These are phyloP conservation scores for Oryza brachyantha DNA, from an alignment of 176 grass and related monocot species.

Conservation along the genomic window DNA sequence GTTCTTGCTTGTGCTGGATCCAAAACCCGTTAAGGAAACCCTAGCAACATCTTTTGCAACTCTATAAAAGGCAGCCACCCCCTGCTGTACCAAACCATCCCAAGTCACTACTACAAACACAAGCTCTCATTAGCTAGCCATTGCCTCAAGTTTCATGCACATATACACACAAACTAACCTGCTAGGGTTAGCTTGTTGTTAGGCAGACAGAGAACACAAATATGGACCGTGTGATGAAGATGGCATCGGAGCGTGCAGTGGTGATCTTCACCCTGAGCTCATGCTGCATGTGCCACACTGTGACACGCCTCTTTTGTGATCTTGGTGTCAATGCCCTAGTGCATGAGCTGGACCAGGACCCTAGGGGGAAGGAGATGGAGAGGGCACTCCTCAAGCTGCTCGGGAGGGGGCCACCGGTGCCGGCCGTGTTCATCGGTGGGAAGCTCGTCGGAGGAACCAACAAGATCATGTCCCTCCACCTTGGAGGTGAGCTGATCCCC, in stretches of 20 bases:
- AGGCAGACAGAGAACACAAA: background rate
- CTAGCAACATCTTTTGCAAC: background rate
- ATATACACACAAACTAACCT: background rate
- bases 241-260: constrained; percentile 59
- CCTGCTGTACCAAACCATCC: constrained; percentile 14
- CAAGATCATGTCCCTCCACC: constrained; percentile 56
- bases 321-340: constrained; percentile 54
- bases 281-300: constrained; percentile 78
- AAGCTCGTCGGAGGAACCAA: constrained; percentile 54
- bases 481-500: constrained; percentile 43
- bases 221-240: constrained; percentile 67
- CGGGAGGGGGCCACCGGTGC: constrained; percentile 32
- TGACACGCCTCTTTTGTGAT: constrained; percentile 55
- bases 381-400: constrained; percentile 43
- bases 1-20: background rate
- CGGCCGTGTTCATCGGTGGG: constrained; percentile 56
- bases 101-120: background rate
- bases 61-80: constrained; percentile 28
- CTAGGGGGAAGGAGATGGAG: constrained; percentile 62
- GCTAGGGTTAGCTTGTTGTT: background rate
- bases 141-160: background rate
- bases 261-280: constrained; percentile 77
- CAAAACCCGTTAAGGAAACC: constrained; percentile 4
- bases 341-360: constrained; percentile 52
- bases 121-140: background rate